Conservation (phyloP, 73 alveolate species). For the Paramecium bursaria region DNA sequence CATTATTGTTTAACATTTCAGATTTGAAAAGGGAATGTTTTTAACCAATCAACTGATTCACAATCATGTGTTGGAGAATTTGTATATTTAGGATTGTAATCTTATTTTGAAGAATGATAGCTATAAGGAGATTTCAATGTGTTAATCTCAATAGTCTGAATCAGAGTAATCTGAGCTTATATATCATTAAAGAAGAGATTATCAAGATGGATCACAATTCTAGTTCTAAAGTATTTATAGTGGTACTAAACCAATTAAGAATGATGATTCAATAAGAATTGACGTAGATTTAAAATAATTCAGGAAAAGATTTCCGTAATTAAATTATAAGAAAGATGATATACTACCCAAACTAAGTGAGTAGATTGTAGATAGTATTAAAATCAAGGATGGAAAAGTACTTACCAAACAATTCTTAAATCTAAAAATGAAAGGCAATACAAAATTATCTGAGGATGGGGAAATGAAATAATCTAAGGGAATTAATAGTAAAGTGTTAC, state of each 20-base stretch:
- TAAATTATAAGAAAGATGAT: background rate
- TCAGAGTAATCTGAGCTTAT: background rate
- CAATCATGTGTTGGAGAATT: background rate
- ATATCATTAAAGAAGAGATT: conserved; percentile 2
- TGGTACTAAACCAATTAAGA: background rate
- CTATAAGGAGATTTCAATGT: background rate
- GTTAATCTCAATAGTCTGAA: background rate
- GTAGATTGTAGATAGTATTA: background rate
- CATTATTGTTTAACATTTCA: too few species aligned
- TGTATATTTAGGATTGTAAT: background rate
- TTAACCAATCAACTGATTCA: background rate
- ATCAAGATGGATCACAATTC: conserved; percentile 6
- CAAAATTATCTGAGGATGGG: background rate
- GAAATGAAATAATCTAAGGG: background rate
- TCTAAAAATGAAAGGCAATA: too few species aligned
- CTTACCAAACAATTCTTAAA: background rate
- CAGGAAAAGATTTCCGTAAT: conserved; percentile 10
- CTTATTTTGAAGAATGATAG: background rate
- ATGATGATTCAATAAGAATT: conserved; percentile 2
- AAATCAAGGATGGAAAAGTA: background rate
- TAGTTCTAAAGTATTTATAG: conserved; percentile 9
- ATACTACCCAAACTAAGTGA: conserved; percentile 6
- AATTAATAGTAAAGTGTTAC: background rate
- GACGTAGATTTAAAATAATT: conserved; percentile 48
- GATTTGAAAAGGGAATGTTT: too few species aligned